phyloP scores from a whole-genome alignment of 805 yeast genomes.

The Saccharomycopsis guyanensis region DNA sequence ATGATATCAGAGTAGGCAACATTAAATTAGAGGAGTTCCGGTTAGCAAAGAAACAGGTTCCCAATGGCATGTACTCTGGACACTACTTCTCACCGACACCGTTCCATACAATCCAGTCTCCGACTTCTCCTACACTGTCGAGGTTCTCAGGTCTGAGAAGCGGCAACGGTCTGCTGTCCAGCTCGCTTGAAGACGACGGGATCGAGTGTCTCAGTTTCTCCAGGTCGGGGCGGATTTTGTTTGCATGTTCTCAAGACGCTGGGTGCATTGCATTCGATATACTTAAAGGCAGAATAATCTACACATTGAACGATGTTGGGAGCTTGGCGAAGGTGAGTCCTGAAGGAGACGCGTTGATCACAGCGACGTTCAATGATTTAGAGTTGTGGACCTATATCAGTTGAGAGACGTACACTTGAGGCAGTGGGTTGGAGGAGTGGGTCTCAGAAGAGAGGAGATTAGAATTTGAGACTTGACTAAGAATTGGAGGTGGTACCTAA shows the following conservation, averaged over 20 bases:
- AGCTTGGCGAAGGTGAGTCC: slow-evolving; percentile 61
- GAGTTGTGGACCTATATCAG: slow-evolving; percentile 45
- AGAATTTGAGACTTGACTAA: too few relatives aligned
- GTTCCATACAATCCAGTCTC: neutral
- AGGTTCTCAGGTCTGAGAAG: neutral
- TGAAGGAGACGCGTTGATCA: slow-evolving; percentile 69
- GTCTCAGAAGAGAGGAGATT: slow-evolving; percentile 26
- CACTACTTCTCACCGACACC: neutral
- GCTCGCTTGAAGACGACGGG: slow-evolving; percentile 42
- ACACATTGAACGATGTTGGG: slow-evolving; percentile 56
- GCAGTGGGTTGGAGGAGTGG: too few relatives aligned
- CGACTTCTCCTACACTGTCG: neutral
- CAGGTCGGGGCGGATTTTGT: slow-evolving; percentile 63
- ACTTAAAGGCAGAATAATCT: slow-evolving; percentile 56
- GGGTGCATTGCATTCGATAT: slow-evolving; percentile 77
- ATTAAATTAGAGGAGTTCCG: slow-evolving; percentile 27
- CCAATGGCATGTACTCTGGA: too few relatives aligned
- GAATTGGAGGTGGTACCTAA: too few relatives aligned
- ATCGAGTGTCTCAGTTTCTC: slow-evolving; percentile 69
- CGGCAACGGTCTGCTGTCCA: neutral
- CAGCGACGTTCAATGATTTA: slow-evolving; percentile 65
- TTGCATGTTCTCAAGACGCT: slow-evolving; percentile 67
- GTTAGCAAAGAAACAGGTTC: slow-evolving; percentile 8
- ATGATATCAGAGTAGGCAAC: slow-evolving; percentile 73
- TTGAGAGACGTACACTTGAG: too few relatives aligned